These are phyloP conservation scores for Talaromyces sp. DNA, from an alignment of 2,329 filamentous ascomycete genomes.

Conservation along the genomic window DNA sequence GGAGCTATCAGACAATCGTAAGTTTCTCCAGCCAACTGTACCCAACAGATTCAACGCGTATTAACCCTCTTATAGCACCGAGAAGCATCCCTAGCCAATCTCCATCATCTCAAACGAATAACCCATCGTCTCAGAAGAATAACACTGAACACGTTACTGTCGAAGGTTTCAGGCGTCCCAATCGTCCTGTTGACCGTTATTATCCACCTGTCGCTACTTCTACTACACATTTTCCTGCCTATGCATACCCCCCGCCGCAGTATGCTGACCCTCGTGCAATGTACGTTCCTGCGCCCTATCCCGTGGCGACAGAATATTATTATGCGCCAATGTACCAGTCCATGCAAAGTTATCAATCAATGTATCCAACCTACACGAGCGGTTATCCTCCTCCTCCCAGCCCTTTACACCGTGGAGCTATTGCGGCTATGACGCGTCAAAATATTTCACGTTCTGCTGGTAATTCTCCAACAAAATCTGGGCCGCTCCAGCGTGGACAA, in stretches of 20 bases:
- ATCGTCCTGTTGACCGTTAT: slow-evolving; percentile 18
- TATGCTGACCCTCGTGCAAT: background rate
- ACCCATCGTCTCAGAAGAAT: background rate
- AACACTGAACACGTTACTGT: background rate
- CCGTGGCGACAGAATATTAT: slow-evolving; percentile 5
- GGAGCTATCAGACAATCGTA: slow-evolving; percentile 23
- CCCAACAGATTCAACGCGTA: slow-evolving; percentile 23
- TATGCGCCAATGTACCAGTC: slow-evolving; percentile 12
- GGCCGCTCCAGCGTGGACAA: background rate
- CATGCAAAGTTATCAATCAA: slow-evolving; percentile 5
- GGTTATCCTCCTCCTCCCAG: background rate
- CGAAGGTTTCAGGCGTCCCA: slow-evolving; percentile 8
- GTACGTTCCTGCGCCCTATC: slow-evolving; percentile 5
- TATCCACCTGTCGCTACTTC: slow-evolving; percentile 5
- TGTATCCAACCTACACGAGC: slow-evolving; percentile 9
- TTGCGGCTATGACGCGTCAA: background rate
- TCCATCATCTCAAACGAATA: background rate
- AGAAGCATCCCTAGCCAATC: slow-evolving; percentile 13
- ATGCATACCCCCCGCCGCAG: background rate
- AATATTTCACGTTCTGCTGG: background rate
- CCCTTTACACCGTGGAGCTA: background rate
- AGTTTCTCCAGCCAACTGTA: slow-evolving; percentile 27
- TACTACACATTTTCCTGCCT: background rate
- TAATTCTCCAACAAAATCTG: background rate
- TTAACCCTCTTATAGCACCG: slow-evolving; percentile 22